Conservation (phyloP, 805 yeast species). For the Hemisphaericaspora nanyangensis region DNA sequence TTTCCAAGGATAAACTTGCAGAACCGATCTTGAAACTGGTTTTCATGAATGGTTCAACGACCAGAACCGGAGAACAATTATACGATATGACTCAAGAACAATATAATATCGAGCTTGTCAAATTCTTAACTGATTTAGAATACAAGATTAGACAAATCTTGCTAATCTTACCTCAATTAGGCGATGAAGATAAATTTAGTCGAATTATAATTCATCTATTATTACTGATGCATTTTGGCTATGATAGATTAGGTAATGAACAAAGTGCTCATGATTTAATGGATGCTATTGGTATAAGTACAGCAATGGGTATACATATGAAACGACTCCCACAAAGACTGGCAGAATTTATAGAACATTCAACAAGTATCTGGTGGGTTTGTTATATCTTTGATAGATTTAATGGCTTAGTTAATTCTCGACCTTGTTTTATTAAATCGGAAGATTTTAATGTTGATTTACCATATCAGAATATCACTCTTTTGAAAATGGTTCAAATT, state of each 20-base stretch:
- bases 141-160: constrained; percentile 30
- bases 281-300: constrained; percentile 23
- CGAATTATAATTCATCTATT: constrained; percentile 19
- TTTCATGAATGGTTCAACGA: constrained; percentile 11
- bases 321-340: constrained; percentile 11
- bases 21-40: constrained; percentile 21
- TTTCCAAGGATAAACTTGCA: constrained; percentile 24
- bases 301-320: constrained; percentile 24
- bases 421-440: constrained; percentile 24
- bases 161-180: constrained; percentile 24
- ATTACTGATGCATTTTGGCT: constrained; percentile 22
- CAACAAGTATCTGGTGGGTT: constrained; percentile 31
- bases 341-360: constrained; percentile 12
- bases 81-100: constrained; percentile 2
- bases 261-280: constrained; percentile 27
- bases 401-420: constrained; percentile 24
- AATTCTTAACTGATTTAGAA: constrained; percentile 23
- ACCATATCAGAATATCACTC: constrained; percentile 22
- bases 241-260: constrained; percentile 26
- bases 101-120: constrained; percentile 3
- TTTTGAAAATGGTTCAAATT: constrained; percentile 24
- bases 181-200: constrained; percentile 26
- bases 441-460: constrained; percentile 32
- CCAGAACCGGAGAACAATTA: constrained; percentile 1
- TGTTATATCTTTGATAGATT: constrained; percentile 30